phyloP scores from a whole-genome alignment of 2,329 filamentous ascomycete genomes.

The Fusarium heterosporum region DNA sequence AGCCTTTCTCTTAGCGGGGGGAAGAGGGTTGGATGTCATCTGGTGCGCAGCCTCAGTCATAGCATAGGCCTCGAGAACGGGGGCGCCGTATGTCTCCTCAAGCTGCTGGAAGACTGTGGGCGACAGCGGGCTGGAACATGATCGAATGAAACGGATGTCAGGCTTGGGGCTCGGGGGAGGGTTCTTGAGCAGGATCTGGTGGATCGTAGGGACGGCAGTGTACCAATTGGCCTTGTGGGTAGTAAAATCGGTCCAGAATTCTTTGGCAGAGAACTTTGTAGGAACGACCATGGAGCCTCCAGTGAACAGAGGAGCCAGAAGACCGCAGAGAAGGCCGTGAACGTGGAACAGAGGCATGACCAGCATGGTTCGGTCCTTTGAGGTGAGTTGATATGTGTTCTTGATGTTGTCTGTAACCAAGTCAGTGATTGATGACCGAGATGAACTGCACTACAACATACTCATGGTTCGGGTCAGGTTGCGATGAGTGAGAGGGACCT shows the following conservation, averaged over 20 bases:
- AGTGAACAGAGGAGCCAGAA: slow-evolving; percentile 80
- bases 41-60: slow-evolving; percentile 93
- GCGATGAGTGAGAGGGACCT: slow-evolving; percentile 81
- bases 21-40: slow-evolving; percentile 82
- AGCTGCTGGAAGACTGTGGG: slow-evolving; percentile 85
- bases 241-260: slow-evolving; percentile 85
- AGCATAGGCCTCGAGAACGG: slow-evolving; percentile 89
- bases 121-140: slow-evolving; percentile 85
- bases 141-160: slow-evolving; percentile 85
- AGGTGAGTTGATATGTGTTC: slow-evolving; percentile 78
- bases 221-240: slow-evolving; percentile 87
- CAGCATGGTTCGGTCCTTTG: slow-evolving; percentile 81
- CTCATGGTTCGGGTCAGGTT: slow-evolving; percentile 86
- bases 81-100: slow-evolving; percentile 79
- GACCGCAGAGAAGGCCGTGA: slow-evolving; percentile 85
- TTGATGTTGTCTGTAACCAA: slow-evolving; percentile 74
- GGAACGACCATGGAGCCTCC: slow-evolving; percentile 85
- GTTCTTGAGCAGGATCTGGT: slow-evolving; percentile 85
- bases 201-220: slow-evolving; percentile 92
- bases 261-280: slow-evolving; percentile 80
- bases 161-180: slow-evolving; percentile 75
- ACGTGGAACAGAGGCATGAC: slow-evolving; percentile 95
- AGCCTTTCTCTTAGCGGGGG: slow-evolving; percentile 78
- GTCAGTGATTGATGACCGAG: slow-evolving; percentile 43
- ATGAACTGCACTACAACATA: slow-evolving; percentile 45